Percentiles rank a stretch among this genome's conserved stretches.
These are phyloP conservation scores for Saturnispora dispora DNA, from an alignment of 805 yeast genomes.

Conservation along the genomic window DNA sequence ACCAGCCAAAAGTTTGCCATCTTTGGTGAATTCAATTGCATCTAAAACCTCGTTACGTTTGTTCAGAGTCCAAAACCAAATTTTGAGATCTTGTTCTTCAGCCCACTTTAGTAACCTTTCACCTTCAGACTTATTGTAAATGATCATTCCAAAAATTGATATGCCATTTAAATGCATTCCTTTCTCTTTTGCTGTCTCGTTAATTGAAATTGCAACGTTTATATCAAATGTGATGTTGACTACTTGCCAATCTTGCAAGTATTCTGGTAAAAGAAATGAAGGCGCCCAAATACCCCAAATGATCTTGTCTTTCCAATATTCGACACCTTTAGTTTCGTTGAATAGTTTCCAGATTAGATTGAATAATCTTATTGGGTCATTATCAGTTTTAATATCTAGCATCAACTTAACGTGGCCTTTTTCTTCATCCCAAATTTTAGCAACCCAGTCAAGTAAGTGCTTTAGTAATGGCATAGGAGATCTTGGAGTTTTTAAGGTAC, in stretches of 20 bases:
- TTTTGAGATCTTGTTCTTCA: slow-evolving; percentile 15
- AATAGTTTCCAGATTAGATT: slow-evolving; percentile 21
- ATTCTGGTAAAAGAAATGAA: slow-evolving; percentile 21
- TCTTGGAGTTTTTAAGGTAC: slow-evolving; percentile 26
- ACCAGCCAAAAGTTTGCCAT: slow-evolving; percentile 14
- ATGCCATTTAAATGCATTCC: slow-evolving; percentile 17
- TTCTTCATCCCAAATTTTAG: slow-evolving; percentile 33
- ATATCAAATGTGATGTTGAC: slow-evolving; percentile 26
- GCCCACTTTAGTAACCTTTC: slow-evolving; percentile 14
- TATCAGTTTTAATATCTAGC: slow-evolving; percentile 29
- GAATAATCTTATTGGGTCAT: slow-evolving; percentile 23
- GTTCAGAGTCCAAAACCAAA: slow-evolving; percentile 33
- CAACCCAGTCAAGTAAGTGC: slow-evolving; percentile 29
- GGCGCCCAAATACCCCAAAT: slow-evolving; percentile 32
- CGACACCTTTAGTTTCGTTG: slow-evolving; percentile 15
- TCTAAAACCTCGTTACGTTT: slow-evolving; percentile 16
- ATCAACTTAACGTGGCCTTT: slow-evolving; percentile 31
- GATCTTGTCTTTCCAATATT: slow-evolving; percentile 28
- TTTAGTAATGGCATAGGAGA: slow-evolving; percentile 26
- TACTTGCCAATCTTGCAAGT: slow-evolving; percentile 21
- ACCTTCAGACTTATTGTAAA: slow-evolving; percentile 17
- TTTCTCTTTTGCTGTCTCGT: slow-evolving; percentile 8
- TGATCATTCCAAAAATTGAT: slow-evolving; percentile 18
- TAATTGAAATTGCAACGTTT: slow-evolving; percentile 16
- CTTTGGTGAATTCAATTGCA: slow-evolving; percentile 10